Percentiles rank a stretch among this genome's conserved stretches.
phyloP scores from a whole-genome alignment of 208 protist species.

The Trypanosoma platydactyli region DNA sequence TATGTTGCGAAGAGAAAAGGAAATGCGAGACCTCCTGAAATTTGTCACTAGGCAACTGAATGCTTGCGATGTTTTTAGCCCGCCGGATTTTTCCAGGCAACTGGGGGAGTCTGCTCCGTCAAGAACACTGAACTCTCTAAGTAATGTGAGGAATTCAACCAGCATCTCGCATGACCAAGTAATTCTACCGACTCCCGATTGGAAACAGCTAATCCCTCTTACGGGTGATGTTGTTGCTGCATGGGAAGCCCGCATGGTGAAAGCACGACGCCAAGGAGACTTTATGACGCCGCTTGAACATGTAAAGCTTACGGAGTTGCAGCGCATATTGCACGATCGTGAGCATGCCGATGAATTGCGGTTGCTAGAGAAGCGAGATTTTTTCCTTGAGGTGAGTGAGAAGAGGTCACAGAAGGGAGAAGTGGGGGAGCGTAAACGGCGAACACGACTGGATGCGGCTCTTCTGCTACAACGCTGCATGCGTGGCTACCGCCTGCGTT shows the following conservation, averaged over 20 bases:
- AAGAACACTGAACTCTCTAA: not conserved
- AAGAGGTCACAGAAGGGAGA: not conserved
- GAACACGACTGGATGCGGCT: conserved; percentile 37
- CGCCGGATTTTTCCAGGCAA: not conserved
- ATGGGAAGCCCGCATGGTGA: conserved; percentile 13
- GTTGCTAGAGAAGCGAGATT: conserved; percentile 27
- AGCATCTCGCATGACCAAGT: not conserved
- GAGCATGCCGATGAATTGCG: conserved; percentile 35
- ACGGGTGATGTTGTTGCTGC: conserved; percentile 20
- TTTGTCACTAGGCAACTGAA: conserved; percentile 27
- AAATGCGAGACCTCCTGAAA: conserved; percentile 21
- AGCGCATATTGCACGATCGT: conserved; percentile 27
- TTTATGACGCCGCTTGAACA: conserved; percentile 50
- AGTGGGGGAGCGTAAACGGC: conserved; percentile 35
- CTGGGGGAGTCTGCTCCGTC: not conserved
- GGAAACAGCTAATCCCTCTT: conserved; percentile 1
- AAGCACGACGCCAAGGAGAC: conserved; percentile 30
- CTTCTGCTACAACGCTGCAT: conserved; percentile 54
- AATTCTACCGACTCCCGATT: not conserved
- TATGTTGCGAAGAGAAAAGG: conserved; percentile 20
- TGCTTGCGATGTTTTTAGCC: conserved; percentile 4
- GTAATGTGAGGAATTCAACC: not conserved
- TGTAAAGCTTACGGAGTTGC: conserved; percentile 51
- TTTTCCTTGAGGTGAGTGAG: too few relatives aligned
- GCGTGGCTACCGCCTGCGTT: conserved; percentile 36